These are phyloP conservation scores for Pichia sp. DNA, from an alignment of 1,139 yeast genomes.

Conservation along the genomic window DNA sequence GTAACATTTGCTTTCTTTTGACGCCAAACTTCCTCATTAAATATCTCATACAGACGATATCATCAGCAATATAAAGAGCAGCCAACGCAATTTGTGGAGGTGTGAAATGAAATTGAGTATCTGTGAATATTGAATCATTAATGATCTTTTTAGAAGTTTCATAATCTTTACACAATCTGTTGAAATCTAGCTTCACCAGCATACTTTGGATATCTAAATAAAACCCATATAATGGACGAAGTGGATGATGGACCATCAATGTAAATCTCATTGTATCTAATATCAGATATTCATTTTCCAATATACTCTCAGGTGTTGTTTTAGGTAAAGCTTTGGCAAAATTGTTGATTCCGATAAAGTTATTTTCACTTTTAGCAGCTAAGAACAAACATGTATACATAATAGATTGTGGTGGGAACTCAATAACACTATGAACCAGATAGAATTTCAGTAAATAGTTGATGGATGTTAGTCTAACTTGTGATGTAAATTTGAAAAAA, in stretches of 20 bases:
- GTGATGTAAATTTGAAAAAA: conserved; percentile 52
- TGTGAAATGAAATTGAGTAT: conserved; percentile 66
- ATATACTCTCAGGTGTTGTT: conserved; percentile 55
- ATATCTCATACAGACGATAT: conserved; percentile 57
- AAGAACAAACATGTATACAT: conserved; percentile 80
- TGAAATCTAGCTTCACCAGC: conserved; percentile 30
- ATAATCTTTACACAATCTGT: conserved; percentile 46
- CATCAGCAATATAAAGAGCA: conserved; percentile 62
- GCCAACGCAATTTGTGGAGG: conserved; percentile 97
- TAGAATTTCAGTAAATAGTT: conserved; percentile 78
- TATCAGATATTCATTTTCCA: conserved; percentile 71
- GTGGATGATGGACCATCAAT: conserved; percentile 79
- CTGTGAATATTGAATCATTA: conserved; percentile 61
- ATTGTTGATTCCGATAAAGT: conserved; percentile 77
- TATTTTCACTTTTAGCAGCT: conserved; percentile 90
- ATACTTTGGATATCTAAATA: conserved; percentile 78
- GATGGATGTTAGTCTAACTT: conserved; percentile 70
- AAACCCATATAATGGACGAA: conserved; percentile 83
- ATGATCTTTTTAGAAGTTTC: conserved; percentile 61
- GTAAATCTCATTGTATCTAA: conserved; percentile 73
- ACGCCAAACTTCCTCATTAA: conserved; percentile 44
- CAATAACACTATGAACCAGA: conserved; percentile 72
- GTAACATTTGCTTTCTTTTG: conserved; percentile 15
- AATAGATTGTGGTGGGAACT: conserved; percentile 76
- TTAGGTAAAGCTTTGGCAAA: conserved; percentile 66